A percentile compares a stretch with the other conserved stretches of the same genome.
Evolutionary conservation across 768 basidiomycete genomes (phyloP).

Genomic region (Rhizopogon vinicolor): DNA sequence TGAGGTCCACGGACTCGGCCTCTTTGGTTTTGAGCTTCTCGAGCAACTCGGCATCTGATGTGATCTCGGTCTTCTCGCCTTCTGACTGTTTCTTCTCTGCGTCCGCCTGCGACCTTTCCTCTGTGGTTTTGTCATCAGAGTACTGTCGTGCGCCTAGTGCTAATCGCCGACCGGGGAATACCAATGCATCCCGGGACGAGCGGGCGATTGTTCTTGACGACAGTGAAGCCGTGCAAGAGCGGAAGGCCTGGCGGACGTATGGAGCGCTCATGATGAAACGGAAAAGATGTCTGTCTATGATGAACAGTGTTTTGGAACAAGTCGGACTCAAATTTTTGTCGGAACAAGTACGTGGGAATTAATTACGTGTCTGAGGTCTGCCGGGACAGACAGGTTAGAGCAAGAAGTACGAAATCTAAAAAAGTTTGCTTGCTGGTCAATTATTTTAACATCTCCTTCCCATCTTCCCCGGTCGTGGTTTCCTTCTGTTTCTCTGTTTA

Average conservation of each 20-base stretch:
- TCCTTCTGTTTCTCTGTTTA: constrained; percentile 1
- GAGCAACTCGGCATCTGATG: constrained; percentile 33
- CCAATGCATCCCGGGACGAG: constrained; percentile 22
- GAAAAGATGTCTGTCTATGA: neutral
- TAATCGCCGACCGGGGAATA: constrained; percentile 22
- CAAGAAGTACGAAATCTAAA: neutral
- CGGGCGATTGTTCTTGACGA: constrained; percentile 45
- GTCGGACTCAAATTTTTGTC: constrained; percentile 3
- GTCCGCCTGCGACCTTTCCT: constrained; percentile 20
- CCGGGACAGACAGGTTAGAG: too few species aligned
- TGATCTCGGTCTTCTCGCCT: constrained; percentile 16
- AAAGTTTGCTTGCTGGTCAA: neutral
- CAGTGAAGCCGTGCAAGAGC: constrained; percentile 55
- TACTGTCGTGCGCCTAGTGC: constrained; percentile 41
- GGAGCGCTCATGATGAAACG: constrained; percentile 43
- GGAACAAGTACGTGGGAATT: constrained; percentile 1
- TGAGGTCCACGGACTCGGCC: constrained; percentile 77
- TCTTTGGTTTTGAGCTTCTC: constrained; percentile 77
- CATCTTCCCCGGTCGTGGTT: neutral
- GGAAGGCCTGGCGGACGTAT: constrained; percentile 47
- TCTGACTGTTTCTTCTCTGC: constrained; percentile 13
- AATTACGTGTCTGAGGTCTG: constrained; percentile 7
- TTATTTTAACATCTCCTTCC: neutral
- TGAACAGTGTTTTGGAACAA: neutral
- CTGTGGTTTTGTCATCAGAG: constrained; percentile 48